These are phyloP conservation scores for Mucor indicus DNA, from an alignment of 371 early-diverging fungal genomes.

Conservation along the genomic window DNA sequence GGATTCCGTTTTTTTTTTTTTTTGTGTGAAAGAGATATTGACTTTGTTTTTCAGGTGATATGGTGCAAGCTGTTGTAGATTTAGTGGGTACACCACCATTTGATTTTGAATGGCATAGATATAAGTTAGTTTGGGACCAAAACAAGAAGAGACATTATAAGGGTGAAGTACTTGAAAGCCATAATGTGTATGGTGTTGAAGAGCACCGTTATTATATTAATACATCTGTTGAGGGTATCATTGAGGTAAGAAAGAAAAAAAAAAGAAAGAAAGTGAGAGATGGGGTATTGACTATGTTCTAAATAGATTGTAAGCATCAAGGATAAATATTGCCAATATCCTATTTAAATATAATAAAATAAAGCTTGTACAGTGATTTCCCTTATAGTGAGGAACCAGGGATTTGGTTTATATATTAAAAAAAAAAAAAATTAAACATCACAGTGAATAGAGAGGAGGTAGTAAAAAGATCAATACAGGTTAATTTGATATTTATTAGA, in stretches of 20 bases:
- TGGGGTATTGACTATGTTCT: too few species aligned
- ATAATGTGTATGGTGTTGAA: conserved; percentile 37
- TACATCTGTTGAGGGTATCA: conserved; percentile 48
- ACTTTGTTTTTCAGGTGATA: conserved; percentile 29
- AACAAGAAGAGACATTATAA: conserved; percentile 36
- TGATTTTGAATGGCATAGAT: conserved; percentile 53
- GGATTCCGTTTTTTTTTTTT: neutral
- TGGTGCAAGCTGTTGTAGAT: conserved; percentile 48
- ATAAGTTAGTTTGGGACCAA: conserved; percentile 40
- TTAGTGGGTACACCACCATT: conserved; percentile 52
- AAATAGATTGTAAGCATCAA: conserved; percentile 45
- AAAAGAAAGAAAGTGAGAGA: too few species aligned
- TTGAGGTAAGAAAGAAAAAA: conserved; percentile 31
- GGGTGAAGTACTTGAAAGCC: conserved; percentile 46
- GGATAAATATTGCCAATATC: conserved; percentile 46
- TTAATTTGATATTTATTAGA: too few species aligned
- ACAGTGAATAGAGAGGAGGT: too few species aligned
- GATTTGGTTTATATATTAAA: too few species aligned
- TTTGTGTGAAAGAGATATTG: neutral
- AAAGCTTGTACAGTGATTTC: neutral
- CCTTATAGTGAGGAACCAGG: too few species aligned
- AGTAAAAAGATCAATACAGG: too few species aligned
- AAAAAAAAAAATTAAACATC: too few species aligned
- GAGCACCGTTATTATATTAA: conserved; percentile 41
- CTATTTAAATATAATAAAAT: conserved; percentile 8